Base-by-base conservation (phyloP, 1,284 basidiomycete genomes). In the Inonotus hispidus region DNA sequence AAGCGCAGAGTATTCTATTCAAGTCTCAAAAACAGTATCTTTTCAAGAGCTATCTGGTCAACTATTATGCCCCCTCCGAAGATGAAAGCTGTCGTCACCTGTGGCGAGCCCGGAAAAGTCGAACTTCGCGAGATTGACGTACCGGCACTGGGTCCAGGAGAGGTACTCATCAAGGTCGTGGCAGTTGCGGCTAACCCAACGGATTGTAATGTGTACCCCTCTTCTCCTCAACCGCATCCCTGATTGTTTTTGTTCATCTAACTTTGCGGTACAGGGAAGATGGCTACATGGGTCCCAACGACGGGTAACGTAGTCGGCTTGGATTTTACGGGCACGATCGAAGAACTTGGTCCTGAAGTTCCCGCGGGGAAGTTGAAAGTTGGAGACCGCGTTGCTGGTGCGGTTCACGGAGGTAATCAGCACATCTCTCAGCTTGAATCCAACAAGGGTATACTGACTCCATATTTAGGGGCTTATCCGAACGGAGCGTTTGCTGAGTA, bases 251-350 rank as follows among this genome's bases (percentile, higher is more conserved):
- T n/a, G n/a, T n/a, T n/a, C n/a, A n/a, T n/a, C n/a, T n/a, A n/a
- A n/a, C n/a, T n/a, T n/a, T n/a, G n/a, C n/a, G n/a, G n/a, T n/a
- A n/a, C 13, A 61, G 59, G 59, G 59, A 56, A 61, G 37, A 19
- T 35, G 6, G 45, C 56, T 14, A 46, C 41, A 0, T 39, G 19
- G 10, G 14, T 14, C 11, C 43, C 55, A 1, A 53, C 49, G n/a
- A 46, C 35, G 16, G 63, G 59, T 14, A 54, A 50, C 7, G 52
- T 72, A 38, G 64, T 77, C 45, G 79, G 79, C 29, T 77, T 75
- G 54, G 81, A 82, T 69, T 79, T 75, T 59, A 68, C 70, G 11
- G 81, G 81, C 14, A 69, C 65, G 1, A 73, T 82, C 61, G 75
- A 73, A 38, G 67, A 69, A 39, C 60, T 77, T 35, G 76, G 75